Base-by-base conservation (phyloP, 139 green algal genomes). In the Chlorella sp. region DNA sequence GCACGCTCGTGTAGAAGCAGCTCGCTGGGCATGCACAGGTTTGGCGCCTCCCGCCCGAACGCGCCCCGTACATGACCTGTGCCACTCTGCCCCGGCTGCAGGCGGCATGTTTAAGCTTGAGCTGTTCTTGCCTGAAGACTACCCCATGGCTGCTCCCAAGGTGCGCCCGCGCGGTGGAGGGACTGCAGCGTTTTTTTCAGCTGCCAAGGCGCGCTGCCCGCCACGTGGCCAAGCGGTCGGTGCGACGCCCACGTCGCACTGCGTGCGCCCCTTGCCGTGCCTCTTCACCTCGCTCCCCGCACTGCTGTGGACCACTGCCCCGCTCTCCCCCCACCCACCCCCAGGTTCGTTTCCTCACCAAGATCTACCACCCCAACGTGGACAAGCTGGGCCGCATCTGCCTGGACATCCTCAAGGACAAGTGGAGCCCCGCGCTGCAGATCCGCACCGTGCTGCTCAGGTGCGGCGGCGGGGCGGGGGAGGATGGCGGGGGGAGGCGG, bases 381-480 rank as follows among this genome's bases (percentile, higher is more conserved):
- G 97, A 99, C 92, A 99, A 98, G 89, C 96, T 99, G 24, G 97
- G 97, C 11, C 92, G 97, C 40, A 99, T 99, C 54, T 99, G 97
- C 88, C 88, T 99, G 44, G 97, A 99, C 85, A 99, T 99, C 84
- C 83, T 99, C 54, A 99, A 99, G 86, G 97, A 99, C 91, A 99
- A 99, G 89, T 99, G 97, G 97, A 97, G 92, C 76, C 97, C 97
- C 36, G 97, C 97, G 1, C 91, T 99, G 38, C 97, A 99, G 91
- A 99, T 99, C 78, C 91, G 97, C 58, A 99, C 97, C 6, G 97
- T 99, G 44, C 84, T 99, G 65, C 92, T 99, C 54, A 97, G 93
- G 94, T 95, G 73, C 48, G 82, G 13, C 9, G 6, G 26, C n/a
- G 43, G 6, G 30, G 34, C 6, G 30, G 28, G 30, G 44, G 43